Evolutionary conservation across 768 basidiomycete species (phyloP).

Genomic region (Kwoniella bestiolae): DNA sequence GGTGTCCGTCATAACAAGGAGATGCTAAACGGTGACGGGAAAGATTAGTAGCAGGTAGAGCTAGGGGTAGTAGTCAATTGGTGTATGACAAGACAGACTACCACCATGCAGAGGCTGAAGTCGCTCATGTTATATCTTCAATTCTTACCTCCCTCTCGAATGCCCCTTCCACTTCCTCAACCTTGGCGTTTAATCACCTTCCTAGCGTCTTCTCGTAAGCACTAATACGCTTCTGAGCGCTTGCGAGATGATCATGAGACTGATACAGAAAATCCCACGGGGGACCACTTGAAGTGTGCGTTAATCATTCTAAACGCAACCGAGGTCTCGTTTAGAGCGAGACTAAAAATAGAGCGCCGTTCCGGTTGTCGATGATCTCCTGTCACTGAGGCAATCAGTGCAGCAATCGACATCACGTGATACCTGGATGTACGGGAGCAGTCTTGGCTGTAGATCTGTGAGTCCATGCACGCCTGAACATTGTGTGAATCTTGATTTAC

Average conservation of each 20-base stretch:
- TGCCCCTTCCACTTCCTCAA: background rate
- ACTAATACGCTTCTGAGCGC: background rate
- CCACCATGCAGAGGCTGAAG: background rate
- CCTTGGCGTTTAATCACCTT: constrained; percentile 1
- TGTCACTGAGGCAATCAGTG: too few species aligned
- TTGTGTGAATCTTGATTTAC: too few species aligned
- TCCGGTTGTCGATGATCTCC: too few species aligned
- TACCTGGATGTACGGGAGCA: too few species aligned
- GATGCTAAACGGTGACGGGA: background rate
- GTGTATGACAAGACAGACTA: background rate
- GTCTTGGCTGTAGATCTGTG: too few species aligned
- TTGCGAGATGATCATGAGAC: background rate
- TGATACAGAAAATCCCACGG: background rate
- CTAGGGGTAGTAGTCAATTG: background rate
- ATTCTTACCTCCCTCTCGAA: background rate
- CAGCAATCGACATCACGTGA: too few species aligned
- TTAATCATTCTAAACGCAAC: constrained; percentile 1
- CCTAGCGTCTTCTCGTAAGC: background rate
- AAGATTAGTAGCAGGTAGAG: background rate
- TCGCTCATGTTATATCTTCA: background rate
- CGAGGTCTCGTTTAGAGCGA: background rate
- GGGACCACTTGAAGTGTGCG: background rate
- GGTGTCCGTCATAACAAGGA: background rate
- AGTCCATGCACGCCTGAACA: too few species aligned
- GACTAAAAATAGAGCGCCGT: background rate